A percentile compares a stretch with the other conserved stretches of the same genome.
phyloP scores from a whole-genome alignment of 139 green algal genomes.

The Yamagishiella unicocca region DNA sequence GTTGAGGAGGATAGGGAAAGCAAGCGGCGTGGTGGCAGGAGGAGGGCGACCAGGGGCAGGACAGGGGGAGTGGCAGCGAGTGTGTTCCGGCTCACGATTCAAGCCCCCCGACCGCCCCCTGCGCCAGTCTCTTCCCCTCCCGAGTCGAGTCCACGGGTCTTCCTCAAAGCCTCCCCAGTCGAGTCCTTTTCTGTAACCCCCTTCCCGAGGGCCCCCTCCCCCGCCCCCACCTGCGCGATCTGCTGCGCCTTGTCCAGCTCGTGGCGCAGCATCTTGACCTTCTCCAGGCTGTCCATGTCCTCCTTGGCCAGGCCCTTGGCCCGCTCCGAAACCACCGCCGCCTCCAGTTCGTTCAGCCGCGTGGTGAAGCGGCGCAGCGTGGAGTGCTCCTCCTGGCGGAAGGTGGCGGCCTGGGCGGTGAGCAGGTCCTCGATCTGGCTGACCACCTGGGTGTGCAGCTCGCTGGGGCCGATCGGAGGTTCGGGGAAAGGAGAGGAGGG shows the following conservation, averaged over 20 bases:
- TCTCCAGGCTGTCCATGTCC: conserved; percentile 29
- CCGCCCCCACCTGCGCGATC: conserved; percentile 23
- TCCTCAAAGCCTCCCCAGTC: not conserved
- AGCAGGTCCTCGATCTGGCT: conserved; percentile 52
- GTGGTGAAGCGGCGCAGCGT: conserved; percentile 48
- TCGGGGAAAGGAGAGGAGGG: not conserved
- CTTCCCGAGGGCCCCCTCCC: not conserved
- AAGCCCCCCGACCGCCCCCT: no score
- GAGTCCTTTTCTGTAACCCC: not conserved
- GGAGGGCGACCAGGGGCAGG: not conserved
- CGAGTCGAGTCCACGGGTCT: no score
- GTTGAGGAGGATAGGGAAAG: not conserved
- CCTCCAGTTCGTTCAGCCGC: conserved; percentile 52
- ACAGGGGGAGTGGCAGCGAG: no score
- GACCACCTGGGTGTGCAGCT: conserved; percentile 54
- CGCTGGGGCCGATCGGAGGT: not conserved
- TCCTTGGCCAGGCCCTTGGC: not conserved
- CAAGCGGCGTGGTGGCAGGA: not conserved
- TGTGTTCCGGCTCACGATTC: no score
- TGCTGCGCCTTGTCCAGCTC: conserved; percentile 50
- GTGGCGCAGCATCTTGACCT: conserved; percentile 24
- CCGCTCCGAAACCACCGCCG: conserved; percentile 34
- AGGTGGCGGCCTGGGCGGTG: conserved; percentile 35
- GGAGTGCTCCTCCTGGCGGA: conserved; percentile 52
- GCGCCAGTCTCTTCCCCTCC: no score